These are phyloP conservation scores for Amanita polypyramis DNA, from an alignment of 768 basidiomycete genomes.

Conservation along the genomic window DNA sequence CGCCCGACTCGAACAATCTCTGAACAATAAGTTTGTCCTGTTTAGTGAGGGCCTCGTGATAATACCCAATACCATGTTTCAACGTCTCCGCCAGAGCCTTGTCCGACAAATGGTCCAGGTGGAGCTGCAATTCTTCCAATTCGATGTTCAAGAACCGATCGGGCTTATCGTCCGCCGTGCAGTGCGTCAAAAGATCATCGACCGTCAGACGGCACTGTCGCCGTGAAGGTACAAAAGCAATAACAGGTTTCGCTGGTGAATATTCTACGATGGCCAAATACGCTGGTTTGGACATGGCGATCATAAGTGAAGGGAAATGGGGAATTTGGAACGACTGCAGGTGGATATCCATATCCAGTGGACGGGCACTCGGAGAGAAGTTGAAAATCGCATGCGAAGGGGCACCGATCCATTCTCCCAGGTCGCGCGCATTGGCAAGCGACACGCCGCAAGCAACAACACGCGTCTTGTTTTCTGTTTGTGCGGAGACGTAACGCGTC, in stretches of 20 bases:
- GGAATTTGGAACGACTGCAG: constrained; percentile 91
- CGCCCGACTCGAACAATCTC: constrained; percentile 85
- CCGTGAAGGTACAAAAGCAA: constrained; percentile 87
- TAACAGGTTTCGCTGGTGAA: constrained; percentile 75
- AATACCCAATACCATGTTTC: constrained; percentile 88
- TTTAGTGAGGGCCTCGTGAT: constrained; percentile 86
- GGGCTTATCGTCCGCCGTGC: constrained; percentile 75
- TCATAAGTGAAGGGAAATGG: constrained; percentile 99
- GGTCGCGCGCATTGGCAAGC: constrained; percentile 87
- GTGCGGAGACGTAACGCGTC: constrained; percentile 92
- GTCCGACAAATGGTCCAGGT: constrained; percentile 80
- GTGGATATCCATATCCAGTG: constrained; percentile 94
- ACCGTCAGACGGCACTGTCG: constrained; percentile 93
- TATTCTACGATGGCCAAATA: constrained; percentile 89
- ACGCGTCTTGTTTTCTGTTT: constrained; percentile 86
- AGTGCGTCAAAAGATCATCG: constrained; percentile 83
- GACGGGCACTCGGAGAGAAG: constrained; percentile 94
- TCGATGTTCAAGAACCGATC: constrained; percentile 89
- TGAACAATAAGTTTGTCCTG: constrained; percentile 95
- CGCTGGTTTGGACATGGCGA: constrained; percentile 97
- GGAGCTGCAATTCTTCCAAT: constrained; percentile 69
- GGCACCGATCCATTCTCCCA: constrained; percentile 97
- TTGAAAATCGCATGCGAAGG: constrained; percentile 95
- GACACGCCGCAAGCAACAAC: constrained; percentile 95
- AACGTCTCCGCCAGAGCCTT: constrained; percentile 66